Conservation (phyloP, 192 early-diverging fungal species). For the Linnemannia zychae region DNA sequence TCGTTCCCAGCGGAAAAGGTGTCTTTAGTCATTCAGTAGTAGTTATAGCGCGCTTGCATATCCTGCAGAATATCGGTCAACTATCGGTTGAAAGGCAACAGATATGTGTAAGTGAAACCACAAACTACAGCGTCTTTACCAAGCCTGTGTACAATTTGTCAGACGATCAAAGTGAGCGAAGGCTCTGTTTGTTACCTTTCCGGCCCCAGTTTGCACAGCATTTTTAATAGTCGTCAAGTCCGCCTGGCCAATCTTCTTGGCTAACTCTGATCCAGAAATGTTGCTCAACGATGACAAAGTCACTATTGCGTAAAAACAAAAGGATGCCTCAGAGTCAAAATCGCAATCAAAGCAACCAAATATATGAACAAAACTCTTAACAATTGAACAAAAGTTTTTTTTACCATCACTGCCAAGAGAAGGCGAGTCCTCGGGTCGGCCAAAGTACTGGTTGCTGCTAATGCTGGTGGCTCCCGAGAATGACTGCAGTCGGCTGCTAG, state of each 20-base stretch:
- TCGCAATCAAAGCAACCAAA: not conserved
- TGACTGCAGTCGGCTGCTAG: conserved; percentile 68
- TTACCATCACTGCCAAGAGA: conserved; percentile 38
- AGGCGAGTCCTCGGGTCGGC: conserved; percentile 73
- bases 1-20: not conserved
- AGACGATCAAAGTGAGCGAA: too few species aligned
- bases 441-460: conserved; percentile 88
- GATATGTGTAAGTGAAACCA: too few species aligned
- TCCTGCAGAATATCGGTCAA: conserved; percentile 47
- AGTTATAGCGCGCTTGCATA: conserved; percentile 48
- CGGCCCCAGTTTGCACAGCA: conserved; percentile 48
- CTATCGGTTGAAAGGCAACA: too few species aligned
- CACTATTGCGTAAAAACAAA: conserved; percentile 15
- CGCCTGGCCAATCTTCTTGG: conserved; percentile 44
- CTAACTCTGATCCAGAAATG: conserved; percentile 47
- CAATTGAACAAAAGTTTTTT: not conserved
- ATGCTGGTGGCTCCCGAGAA: conserved; percentile 84
- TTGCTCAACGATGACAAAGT: conserved; percentile 37
- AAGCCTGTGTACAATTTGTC: too few species aligned
- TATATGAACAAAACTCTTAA: not conserved
- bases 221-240: conserved; percentile 50
- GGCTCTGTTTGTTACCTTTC: conserved; percentile 21
- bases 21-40: conserved; percentile 11
- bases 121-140: too few species aligned
- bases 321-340: not conserved